Conservation (phyloP, 108 stramenopile genomes). For the Stephanodiscus minutulus region DNA sequence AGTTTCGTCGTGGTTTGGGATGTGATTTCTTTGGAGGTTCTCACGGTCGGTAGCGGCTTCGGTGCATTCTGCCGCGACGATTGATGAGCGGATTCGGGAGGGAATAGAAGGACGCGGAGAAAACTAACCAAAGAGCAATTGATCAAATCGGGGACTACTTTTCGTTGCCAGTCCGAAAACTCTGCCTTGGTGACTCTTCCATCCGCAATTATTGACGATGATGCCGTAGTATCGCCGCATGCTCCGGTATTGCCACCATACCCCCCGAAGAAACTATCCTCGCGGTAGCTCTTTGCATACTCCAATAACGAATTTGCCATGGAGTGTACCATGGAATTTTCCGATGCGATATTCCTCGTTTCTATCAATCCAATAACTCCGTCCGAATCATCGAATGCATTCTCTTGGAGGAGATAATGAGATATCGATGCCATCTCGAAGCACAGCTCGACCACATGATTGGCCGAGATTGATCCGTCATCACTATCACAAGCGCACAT, state of each 20-base stretch:
- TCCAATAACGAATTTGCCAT: slow-evolving; percentile 40
- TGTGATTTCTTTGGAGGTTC: slow-evolving; percentile 29
- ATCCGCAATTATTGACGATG: neutral
- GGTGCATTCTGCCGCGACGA: neutral
- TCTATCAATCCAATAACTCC: slow-evolving; percentile 4
- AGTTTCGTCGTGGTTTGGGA: slow-evolving; percentile 8
- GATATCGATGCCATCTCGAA: slow-evolving; percentile 17
- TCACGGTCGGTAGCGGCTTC: slow-evolving; percentile 22
- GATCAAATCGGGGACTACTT: slow-evolving; percentile 34
- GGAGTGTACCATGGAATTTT: slow-evolving; percentile 17
- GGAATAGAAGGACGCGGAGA: slow-evolving; percentile 35
- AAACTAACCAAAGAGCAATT: slow-evolving; percentile 24
- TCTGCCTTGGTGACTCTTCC: slow-evolving; percentile 20
- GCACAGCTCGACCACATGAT: slow-evolving; percentile 26
- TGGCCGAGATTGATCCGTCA: slow-evolving; percentile 8
- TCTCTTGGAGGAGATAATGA: slow-evolving; percentile 32
- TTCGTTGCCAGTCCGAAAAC: slow-evolving; percentile 40
- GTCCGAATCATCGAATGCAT: slow-evolving; percentile 13
- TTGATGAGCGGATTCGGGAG: slow-evolving; percentile 13
- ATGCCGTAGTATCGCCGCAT: neutral
- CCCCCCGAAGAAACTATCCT: slow-evolving; percentile 17
- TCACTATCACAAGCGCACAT: slow-evolving; percentile 13
- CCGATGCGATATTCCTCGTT: slow-evolving; percentile 8
- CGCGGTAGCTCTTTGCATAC: slow-evolving; percentile 14
- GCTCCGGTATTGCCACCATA: slow-evolving; percentile 10